A percentile compares a stretch with the other conserved stretches of the same genome.
phyloP scores from a whole-genome alignment of 2,329 filamentous ascomycete species.

The Xylaria arbuscula region DNA sequence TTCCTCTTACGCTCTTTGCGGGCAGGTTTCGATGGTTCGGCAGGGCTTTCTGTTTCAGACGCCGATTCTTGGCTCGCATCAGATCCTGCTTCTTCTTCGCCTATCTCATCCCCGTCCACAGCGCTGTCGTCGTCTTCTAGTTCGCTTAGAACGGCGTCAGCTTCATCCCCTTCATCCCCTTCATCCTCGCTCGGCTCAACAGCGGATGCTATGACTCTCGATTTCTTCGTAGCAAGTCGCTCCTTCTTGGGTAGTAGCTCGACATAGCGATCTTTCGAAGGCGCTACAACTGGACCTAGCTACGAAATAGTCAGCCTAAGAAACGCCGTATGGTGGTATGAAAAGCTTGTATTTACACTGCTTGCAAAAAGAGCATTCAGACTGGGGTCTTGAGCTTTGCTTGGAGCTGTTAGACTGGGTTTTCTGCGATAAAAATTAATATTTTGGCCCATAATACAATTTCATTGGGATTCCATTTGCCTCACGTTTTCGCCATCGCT shows the following conservation, averaged over 20 bases:
- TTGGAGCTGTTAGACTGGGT: slow-evolving; percentile 56
- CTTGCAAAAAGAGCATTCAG: slow-evolving; percentile 76
- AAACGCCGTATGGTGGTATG: slow-evolving; percentile 20
- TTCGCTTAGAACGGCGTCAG: slow-evolving; percentile 58
- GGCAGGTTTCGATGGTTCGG: slow-evolving; percentile 55
- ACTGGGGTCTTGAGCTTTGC: slow-evolving; percentile 73
- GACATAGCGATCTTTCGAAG: slow-evolving; percentile 59
- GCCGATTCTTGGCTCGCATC: slow-evolving; percentile 58
- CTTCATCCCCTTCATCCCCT: slow-evolving; percentile 55
- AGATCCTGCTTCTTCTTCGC: slow-evolving; percentile 56
- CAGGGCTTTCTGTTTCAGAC: slow-evolving; percentile 52
- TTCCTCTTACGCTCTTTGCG: slow-evolving; percentile 72
- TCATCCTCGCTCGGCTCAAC: slow-evolving; percentile 38
- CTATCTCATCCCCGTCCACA: slow-evolving; percentile 56
- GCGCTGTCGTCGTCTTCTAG: slow-evolving; percentile 54
- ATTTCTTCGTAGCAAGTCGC: slow-evolving; percentile 49
- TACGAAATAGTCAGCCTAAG: slow-evolving; percentile 45
- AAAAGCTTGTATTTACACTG: slow-evolving; percentile 68
- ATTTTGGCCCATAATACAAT: not conserved
- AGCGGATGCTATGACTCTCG: slow-evolving; percentile 13
- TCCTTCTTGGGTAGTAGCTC: slow-evolving; percentile 50
- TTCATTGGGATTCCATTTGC: not conserved
- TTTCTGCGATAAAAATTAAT: slow-evolving; percentile 50
- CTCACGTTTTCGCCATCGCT: slow-evolving; percentile 51
- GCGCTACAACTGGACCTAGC: slow-evolving; percentile 63